Conservation (phyloP, 1,284 basidiomycete species). For the Sanguinoderma infundibulare region DNA sequence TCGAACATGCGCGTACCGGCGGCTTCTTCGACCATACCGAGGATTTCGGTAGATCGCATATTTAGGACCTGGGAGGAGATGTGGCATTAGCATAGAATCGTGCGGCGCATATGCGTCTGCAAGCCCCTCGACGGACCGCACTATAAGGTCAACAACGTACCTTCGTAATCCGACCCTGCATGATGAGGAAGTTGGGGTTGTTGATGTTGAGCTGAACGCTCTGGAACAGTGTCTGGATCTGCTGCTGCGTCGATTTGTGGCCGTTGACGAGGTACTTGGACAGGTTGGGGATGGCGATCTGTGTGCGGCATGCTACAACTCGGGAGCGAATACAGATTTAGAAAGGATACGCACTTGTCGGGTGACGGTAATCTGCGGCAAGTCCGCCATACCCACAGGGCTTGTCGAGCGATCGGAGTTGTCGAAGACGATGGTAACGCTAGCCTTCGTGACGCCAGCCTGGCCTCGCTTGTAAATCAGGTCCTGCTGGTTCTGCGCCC, state of each 20-base stretch:
- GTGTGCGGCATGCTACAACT: background rate
- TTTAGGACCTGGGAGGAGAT: slow-evolving; percentile 76
- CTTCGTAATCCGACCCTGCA: slow-evolving; percentile 98
- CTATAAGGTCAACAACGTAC: slow-evolving; percentile 39
- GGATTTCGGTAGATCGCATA: slow-evolving; percentile 97
- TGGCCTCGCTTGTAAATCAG: slow-evolving; percentile 98
- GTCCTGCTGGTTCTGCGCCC: slow-evolving; percentile 95
- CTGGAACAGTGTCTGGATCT: slow-evolving; percentile 94
- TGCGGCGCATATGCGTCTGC: background rate
- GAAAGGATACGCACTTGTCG: slow-evolving; percentile 71
- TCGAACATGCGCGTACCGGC: slow-evolving; percentile 99
- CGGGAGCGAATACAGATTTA: background rate
- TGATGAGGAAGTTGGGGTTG: slow-evolving; percentile 99
- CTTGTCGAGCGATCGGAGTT: slow-evolving; percentile 92
- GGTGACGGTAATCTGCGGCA: slow-evolving; percentile 93
- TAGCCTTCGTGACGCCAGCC: slow-evolving; percentile 96
- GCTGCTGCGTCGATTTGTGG: slow-evolving; percentile 90
- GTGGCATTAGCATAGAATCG: background rate
- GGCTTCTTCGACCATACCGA: slow-evolving; percentile 99
- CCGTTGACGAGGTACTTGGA: slow-evolving; percentile 99
- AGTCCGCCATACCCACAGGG: slow-evolving; percentile 85
- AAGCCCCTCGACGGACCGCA: background rate
- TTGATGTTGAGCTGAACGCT: slow-evolving; percentile 99
- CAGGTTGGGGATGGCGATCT: slow-evolving; percentile 93
- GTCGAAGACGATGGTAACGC: slow-evolving; percentile 98